Conservation (phyloP, 805 yeast genomes). For the Lipomyces starkeyi region DNA sequence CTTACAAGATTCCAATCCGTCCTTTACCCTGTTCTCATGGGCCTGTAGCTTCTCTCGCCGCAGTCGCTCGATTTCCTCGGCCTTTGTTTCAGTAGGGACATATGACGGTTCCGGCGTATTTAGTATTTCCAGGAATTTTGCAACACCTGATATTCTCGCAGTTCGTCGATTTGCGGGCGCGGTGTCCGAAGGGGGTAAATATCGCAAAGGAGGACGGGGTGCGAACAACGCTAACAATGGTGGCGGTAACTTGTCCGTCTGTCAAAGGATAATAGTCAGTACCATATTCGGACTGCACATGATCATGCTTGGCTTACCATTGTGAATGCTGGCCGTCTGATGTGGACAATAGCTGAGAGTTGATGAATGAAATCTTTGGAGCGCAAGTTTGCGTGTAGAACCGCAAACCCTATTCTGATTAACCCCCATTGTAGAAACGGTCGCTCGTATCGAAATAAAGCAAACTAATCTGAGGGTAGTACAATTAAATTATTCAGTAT, state of each 20-base stretch:
- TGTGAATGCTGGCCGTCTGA: neutral
- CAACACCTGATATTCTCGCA: slow-evolving; percentile 54
- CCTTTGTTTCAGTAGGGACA: slow-evolving; percentile 46
- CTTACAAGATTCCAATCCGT: slow-evolving; percentile 45
- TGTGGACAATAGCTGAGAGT: neutral
- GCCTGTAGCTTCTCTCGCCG: slow-evolving; percentile 43
- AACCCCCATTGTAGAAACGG: no score
- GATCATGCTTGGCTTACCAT: neutral
- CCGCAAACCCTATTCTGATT: neutral
- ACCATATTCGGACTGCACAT: neutral
- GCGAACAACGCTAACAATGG: slow-evolving; percentile 59
- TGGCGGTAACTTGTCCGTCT: slow-evolving; percentile 52
- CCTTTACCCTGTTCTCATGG: slow-evolving; percentile 46
- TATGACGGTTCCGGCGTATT: slow-evolving; percentile 42
- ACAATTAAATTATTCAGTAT: neutral
- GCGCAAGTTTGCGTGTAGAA: neutral
- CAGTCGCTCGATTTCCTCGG: slow-evolving; percentile 40
- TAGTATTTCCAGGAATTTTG: slow-evolving; percentile 45
- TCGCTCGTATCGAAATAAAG: no score
- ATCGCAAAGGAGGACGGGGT: slow-evolving; percentile 63
- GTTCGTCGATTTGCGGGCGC: slow-evolving; percentile 58
- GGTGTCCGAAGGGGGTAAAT: slow-evolving; percentile 56
- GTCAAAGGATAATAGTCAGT: neutral
- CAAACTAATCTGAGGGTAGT: neutral
- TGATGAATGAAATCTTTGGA: neutral